Conservation (phyloP, 2,329 filamentous ascomycete genomes). For the Venturia aucupariae region DNA sequence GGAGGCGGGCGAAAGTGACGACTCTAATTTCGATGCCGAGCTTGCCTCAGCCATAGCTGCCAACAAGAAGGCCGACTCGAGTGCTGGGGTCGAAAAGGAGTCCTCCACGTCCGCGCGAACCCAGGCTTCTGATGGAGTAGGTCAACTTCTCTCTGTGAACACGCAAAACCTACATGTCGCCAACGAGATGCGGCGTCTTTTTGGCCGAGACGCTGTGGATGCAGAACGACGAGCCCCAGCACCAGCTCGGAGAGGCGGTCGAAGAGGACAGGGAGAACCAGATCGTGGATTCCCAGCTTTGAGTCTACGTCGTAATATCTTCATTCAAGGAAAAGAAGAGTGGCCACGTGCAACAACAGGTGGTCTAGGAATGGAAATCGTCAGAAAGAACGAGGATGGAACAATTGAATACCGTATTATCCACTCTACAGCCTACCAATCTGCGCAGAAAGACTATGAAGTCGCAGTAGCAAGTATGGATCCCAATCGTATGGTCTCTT, state of each 20-base stretch:
- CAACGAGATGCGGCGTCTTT: slow-evolving; percentile 81
- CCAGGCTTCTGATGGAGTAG: slow-evolving; percentile 33
- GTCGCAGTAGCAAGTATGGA: slow-evolving; percentile 73
- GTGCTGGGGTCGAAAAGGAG: slow-evolving; percentile 23
- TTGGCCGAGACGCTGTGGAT: slow-evolving; percentile 55
- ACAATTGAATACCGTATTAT: slow-evolving; percentile 67
- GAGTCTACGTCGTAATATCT: slow-evolving; percentile 66
- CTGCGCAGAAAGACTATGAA: slow-evolving; percentile 67
- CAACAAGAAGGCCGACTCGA: slow-evolving; percentile 11
- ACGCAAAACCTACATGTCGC: slow-evolving; percentile 70
- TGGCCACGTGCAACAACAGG: slow-evolving; percentile 75
- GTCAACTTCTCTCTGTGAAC: slow-evolving; percentile 50
- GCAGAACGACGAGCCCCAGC: slow-evolving; percentile 30
- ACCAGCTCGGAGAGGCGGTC: slow-evolving; percentile 35
- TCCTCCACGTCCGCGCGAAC: slow-evolving; percentile 27
- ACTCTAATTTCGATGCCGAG: slow-evolving; percentile 17
- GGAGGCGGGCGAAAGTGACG: slow-evolving; percentile 21
- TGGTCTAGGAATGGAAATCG: slow-evolving; percentile 72
- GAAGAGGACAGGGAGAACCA: slow-evolving; percentile 49
- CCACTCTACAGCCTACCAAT: slow-evolving; percentile 65
- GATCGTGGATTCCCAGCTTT: slow-evolving; percentile 50
- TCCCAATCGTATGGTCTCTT: slow-evolving; percentile 68
- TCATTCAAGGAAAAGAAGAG: slow-evolving; percentile 76
- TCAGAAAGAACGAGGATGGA: slow-evolving; percentile 42
- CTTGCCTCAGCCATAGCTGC: slow-evolving; percentile 13